Base-by-base conservation (phyloP, 2,329 filamentous ascomycete species). In the Sporothrix mexicana region DNA sequence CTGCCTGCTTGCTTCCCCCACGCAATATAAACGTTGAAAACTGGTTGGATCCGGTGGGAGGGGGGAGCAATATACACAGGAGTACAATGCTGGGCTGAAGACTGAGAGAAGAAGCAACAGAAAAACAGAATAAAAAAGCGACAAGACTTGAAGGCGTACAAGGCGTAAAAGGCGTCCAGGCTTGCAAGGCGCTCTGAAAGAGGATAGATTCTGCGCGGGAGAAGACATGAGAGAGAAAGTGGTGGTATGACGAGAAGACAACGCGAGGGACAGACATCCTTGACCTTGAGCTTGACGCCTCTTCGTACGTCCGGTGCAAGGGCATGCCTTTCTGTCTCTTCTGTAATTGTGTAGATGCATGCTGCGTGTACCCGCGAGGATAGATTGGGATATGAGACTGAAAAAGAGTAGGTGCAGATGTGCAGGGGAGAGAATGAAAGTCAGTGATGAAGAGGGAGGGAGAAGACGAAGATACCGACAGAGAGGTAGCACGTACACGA, bases 361-460 rank as follows among this genome's bases (percentile, higher is more conserved):
- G 41, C 68, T 70, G 68, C 68, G 41, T 70, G 68, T 70, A 61
- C 53, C 68, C 68, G 68, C 53, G 30, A 43, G 68, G 53, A 51
- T 61, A 70, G 53, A 61, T 70, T 47, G 61, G 20, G 47, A n/a
- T 12, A 43, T 66, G 41, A 45, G n/a, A 47, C 9, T 47, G 41
- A 2, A 20, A 30, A 30, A 36, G 30, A 36, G 30, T 7, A 36
- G 30, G 30, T 30, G 23, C 3, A 49, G 57, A 9, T 41, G 57
- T 8, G 6, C 57, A 7, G 9, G 3, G 17, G 3, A 67, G 64
- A 2, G 36, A 47, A 64, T 23, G 9, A 66, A 13, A 61, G 30
- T 20, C 7, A 25, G 10, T 7, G 5, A 25, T 25, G 23, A 15
- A 57, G 23, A 5, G 12, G 10, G 10, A 36, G 7, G 8, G 10